phyloP scores from a whole-genome alignment of 208 protist species.

The Leishmania martiniquensis region DNA sequence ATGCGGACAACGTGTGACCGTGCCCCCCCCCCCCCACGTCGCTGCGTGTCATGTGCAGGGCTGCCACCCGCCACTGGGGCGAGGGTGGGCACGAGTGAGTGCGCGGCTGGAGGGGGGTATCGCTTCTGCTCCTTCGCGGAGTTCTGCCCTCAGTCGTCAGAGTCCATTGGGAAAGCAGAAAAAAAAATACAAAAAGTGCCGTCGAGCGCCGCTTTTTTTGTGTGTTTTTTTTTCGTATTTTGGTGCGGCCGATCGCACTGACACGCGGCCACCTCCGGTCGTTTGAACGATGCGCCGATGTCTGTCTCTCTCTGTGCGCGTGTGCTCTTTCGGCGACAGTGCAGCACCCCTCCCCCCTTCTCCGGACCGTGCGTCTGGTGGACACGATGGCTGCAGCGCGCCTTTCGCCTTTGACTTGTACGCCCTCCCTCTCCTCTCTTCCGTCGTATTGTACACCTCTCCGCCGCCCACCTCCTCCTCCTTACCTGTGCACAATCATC shows the following conservation, averaged over 20 bases:
- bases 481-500: too few species aligned
- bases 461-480: not conserved
- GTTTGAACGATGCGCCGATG: not conserved
- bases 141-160: not conserved
- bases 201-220: too few species aligned
- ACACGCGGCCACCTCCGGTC: not conserved
- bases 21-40: too few species aligned
- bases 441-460: not conserved
- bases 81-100: not conserved
- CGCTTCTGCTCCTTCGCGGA: not conserved
- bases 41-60: not conserved
- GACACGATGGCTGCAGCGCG: not conserved
- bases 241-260: too few species aligned
- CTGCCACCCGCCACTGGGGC: not conserved
- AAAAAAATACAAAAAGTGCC: too few species aligned
- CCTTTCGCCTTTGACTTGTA: not conserved
- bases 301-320: not conserved
- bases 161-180: too few species aligned
- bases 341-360: not conserved
- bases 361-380: not conserved
- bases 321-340: not conserved
- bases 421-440: not conserved
- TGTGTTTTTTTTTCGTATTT: too few species aligned
- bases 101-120: not conserved
- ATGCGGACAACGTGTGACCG: conserved; percentile 1